A percentile compares a stretch with the other conserved stretches of the same genome.
phyloP scores from a whole-genome alignment of 306 rosid genomes.

The Sophora flavescens region DNA sequence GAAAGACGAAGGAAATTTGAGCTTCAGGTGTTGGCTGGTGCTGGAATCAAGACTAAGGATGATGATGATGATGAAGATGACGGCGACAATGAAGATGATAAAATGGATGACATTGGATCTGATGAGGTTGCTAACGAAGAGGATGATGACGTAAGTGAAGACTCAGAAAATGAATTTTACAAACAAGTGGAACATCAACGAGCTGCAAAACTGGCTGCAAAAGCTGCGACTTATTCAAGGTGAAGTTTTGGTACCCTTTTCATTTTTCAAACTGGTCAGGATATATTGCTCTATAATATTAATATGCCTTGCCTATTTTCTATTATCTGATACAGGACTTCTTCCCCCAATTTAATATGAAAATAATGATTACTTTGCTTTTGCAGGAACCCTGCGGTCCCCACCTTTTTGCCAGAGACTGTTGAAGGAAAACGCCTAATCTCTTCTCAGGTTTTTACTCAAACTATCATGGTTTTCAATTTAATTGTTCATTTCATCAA shows the following conservation, averaged over 20 bases:
- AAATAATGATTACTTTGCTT: conserved; percentile 31
- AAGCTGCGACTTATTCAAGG: conserved; percentile 68
- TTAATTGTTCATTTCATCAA: background rate
- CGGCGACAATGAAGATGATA: conserved; percentile 1
- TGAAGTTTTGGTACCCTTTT: conserved; percentile 43
- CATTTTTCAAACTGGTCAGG: background rate
- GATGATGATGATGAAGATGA: conserved; percentile 51
- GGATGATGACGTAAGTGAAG: conserved; percentile 55
- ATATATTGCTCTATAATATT: background rate
- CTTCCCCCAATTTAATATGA: conserved; percentile 3
- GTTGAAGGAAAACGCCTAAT: conserved; percentile 80
- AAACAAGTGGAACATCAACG: conserved; percentile 62
- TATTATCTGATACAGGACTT: background rate
- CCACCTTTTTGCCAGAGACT: conserved; percentile 62
- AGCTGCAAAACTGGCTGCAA: conserved; percentile 74
- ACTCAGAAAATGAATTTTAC: conserved; percentile 76
- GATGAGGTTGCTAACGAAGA: conserved; percentile 52
- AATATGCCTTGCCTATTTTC: background rate
- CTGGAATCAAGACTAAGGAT: conserved; percentile 65
- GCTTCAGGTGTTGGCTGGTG: conserved; percentile 72
- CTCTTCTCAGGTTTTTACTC: conserved; percentile 60
- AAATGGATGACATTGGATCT: conserved; percentile 47
- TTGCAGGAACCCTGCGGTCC: conserved; percentile 55
- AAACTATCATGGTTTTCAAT: conserved; percentile 13
- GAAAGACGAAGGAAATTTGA: conserved; percentile 80